phyloP scores from a whole-genome alignment of 2,329 filamentous ascomycete genomes.

The Pseudocercospora musae region DNA sequence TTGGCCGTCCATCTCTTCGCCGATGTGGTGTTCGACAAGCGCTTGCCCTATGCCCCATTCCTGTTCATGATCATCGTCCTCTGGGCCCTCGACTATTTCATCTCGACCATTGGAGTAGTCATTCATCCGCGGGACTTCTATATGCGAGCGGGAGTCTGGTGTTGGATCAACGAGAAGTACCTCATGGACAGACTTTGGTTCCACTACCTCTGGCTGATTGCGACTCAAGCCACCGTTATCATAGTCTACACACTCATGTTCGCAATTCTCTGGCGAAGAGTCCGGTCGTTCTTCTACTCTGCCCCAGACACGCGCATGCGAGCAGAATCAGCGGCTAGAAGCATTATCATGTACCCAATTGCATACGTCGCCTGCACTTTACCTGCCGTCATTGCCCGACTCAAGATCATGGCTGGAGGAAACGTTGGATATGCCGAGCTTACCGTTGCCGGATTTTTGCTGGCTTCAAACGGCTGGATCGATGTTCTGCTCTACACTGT shows the following conservation, averaged over 20 bases:
- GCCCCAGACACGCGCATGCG: slow-evolving; percentile 25
- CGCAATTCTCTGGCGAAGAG: slow-evolving; percentile 25
- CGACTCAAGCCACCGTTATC: slow-evolving; percentile 30
- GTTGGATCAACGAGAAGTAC: slow-evolving; percentile 59
- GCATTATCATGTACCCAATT: slow-evolving; percentile 60
- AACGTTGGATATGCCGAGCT: slow-evolving; percentile 40
- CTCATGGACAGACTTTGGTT: slow-evolving; percentile 55
- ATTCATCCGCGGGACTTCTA: slow-evolving; percentile 50
- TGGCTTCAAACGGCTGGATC: slow-evolving; percentile 56
- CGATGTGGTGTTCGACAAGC: slow-evolving; percentile 55
- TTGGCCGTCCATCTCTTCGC: slow-evolving; percentile 66
- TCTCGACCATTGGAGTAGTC: slow-evolving; percentile 52
- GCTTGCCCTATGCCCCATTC: slow-evolving; percentile 50
- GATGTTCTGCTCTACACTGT: slow-evolving; percentile 57
- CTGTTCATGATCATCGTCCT: slow-evolving; percentile 48
- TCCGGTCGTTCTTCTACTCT: slow-evolving; percentile 19
- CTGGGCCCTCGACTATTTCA: slow-evolving; percentile 59
- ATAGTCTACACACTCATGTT: slow-evolving; percentile 44
- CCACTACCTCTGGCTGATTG: slow-evolving; percentile 64
- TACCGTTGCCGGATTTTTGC: slow-evolving; percentile 52
- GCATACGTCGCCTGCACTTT: slow-evolving; percentile 66
- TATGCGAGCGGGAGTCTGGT: slow-evolving; percentile 64
- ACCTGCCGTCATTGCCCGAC: slow-evolving; percentile 61
- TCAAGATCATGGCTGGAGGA: slow-evolving; percentile 55
- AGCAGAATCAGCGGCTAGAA: slow-evolving; percentile 48